Evolutionary conservation across 805 yeast species (phyloP), one percentile per base, ranked within the genome.

Genomic region (Yamadazyma sp.): DNA sequence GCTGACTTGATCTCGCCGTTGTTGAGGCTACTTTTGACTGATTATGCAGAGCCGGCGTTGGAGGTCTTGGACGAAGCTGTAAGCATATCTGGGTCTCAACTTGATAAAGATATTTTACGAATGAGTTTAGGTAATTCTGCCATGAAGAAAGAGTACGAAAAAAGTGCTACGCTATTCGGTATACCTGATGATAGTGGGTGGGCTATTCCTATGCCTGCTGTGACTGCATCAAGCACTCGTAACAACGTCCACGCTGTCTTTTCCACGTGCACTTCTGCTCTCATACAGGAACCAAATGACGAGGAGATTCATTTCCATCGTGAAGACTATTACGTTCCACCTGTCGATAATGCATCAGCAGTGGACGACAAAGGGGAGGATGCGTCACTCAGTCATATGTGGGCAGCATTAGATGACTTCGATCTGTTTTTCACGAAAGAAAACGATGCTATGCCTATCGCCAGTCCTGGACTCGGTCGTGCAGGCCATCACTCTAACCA

Each of bases 241-340:
- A 87, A 86, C 55, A 93, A 93, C 53, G 95, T 93, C 1, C 98
- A 93, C 59, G 90, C 98, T 0, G 98, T 93, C 3, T 93, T 86
- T 55, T 80, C 89, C 20, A 86, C 96, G 0, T 91, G 97, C 54
- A 74, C 76, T 1, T 67, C 71, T 3, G 55, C 57, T 4, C 59
- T 60, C 3, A 47, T 50, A 14, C 60, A 57, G 7, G 76, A 66
- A 23, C 65, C 47, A 21, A 59, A 50, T 9, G 70, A 63, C 21
- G 69, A 67, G 28, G 65, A 59, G 28, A 62, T 73, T 31, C 69
- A 73, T 42, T 81, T 81, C 62, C 82, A 78, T 48, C 63, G 74
- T 64, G 87, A 80, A 47, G 87, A 80, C 48, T 66, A 65, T 45
- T 64, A 72, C 45, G 67, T 61, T 16, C 64, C 64, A 41, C 47